Evolutionary conservation across 257 asterid genomes (phyloP), one percentile per base, ranked within the genome.

Genomic region (Perilla frutescens): DNA sequence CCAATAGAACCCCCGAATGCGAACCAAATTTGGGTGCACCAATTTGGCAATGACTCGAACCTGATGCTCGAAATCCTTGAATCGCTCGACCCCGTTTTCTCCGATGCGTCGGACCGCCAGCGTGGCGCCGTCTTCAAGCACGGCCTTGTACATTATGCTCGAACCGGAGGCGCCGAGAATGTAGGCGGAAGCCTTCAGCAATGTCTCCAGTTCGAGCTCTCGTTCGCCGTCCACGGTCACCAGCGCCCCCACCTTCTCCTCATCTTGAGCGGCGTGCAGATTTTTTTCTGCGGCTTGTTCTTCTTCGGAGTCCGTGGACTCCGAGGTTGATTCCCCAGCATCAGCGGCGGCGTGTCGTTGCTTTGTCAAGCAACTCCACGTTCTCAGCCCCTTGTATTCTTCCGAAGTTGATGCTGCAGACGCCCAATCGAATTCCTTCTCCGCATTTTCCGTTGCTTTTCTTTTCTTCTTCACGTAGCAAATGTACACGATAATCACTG

Each of bases 81-180:
- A 89, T 55, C 96, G 68, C 45, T 89, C 97, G 50, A 86, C 81
- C 0, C 97, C 97, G 4, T 81, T 84, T 47, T 93, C 98, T 0
- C 98, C 98, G 3, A 93, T 83, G 15, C 98, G 62, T 29, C 98
- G 84, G 15, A 93, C 98, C 0, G 98, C 98, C 36, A 90, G 57
- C 0, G 87, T 76, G 0, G 96, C 81, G 2, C 98, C 98, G 63
- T 90, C 96, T 68, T 93, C 95, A 0, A 93, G 83, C 69, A 93
- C 98, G 3, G 98, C 96, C 82, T 90, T 93, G 85, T 93, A 93
- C 89, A 93, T 79, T 66, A 93, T 93, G 67, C 97, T 90, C 0
- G 98, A 87, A 5, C 97, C 98, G 14, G 95, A 89, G 0, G 96
- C 96, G 0, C 97, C 98, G 73, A 93, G 68, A 15, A 90, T 89